Evolutionary conservation across 129 eudicot genomes (phyloP), one percentile per base, ranked within the genome.

Genomic region (Flaveria robusta): DNA sequence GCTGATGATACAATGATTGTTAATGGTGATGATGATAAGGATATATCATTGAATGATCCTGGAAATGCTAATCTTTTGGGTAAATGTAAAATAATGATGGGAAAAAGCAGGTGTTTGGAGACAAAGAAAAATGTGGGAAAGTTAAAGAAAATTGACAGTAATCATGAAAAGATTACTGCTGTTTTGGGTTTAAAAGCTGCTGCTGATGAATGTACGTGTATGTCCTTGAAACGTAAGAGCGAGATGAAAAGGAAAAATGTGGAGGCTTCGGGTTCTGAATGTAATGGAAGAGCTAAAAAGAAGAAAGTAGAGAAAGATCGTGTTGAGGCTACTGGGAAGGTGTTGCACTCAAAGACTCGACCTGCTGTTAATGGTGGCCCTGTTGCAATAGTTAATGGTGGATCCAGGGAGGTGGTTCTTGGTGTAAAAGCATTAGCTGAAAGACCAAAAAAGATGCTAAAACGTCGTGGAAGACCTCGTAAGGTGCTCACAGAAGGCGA

Each of bases 271-370:
- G 55, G 34, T 75, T 68, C 85, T 23, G 77, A 43, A 43, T 20
- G 81, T 45, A 77, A 56, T 54, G 72, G 39, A 52, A 74, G 52
- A 24, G 58, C 71, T 26, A 74, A 52, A 52, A 79, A 51, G 78
- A 79, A 54, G 68, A 79, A 76, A 78, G 71, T 52, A 23, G 75
- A 71, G 69, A 73, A 74, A 23, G 70, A 75, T 62, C 23, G 26
- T 51, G 65, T 75, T 29, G 83, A 29, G 31, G 83, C 70, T 26
- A 65, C 39, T 23, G 79, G 78, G 43, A 90, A 85, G 86, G 88
- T 88, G 52, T 80, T 93, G 86, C 82, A 92, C 70, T 90, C 96
- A 23, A 83, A 82, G 79, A 72, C 66, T 45, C 15, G 65, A 76
- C 68, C 76, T 13, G 66, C 70, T 10, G 52, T 49, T 34, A 58